Conservation (phyloP, 2,329 filamentous ascomycete genomes). For the Ascochyta koolunga region DNA sequence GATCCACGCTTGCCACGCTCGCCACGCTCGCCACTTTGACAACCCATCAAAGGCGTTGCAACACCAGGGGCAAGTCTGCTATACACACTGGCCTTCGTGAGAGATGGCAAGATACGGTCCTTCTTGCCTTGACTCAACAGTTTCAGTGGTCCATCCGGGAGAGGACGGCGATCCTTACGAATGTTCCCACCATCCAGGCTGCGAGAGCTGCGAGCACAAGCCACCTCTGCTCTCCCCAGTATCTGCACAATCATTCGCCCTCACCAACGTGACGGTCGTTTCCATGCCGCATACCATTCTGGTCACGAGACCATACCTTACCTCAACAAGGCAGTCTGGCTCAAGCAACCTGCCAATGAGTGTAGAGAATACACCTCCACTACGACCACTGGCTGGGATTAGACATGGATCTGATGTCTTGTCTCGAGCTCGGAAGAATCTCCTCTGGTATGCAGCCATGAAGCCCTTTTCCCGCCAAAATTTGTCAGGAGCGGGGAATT, state of each 20-base stretch:
- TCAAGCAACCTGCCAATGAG: conserved; percentile 35
- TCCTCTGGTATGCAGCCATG: background rate
- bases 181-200: conserved; percentile 37
- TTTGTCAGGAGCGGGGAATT: background rate
- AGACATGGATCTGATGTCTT: conserved; percentile 27
- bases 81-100: conserved; percentile 2
- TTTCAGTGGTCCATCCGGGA: conserved; percentile 28
- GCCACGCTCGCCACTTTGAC: conserved; percentile 42
- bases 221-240: conserved; percentile 36
- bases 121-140: conserved; percentile 28
- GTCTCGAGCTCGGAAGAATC: background rate
- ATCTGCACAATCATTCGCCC: conserved; percentile 40
- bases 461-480: background rate
- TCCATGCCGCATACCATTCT: conserved; percentile 30
- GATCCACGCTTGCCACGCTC: conserved; percentile 39
- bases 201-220: conserved; percentile 30
- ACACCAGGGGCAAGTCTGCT: conserved; percentile 10
- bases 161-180: conserved; percentile 25
- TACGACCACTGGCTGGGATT: conserved; percentile 31
- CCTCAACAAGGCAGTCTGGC: conserved; percentile 22
- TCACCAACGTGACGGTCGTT: conserved; percentile 31
- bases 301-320: conserved; percentile 39
- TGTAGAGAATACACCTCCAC: conserved; percentile 12
- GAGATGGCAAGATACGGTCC: conserved; percentile 19
- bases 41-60: conserved; percentile 38